Evolutionary conservation across 2,329 filamentous ascomycete genomes (phyloP), one percentile per base, ranked within the genome.

Genomic region (Arthrinium phaeospermum): DNA sequence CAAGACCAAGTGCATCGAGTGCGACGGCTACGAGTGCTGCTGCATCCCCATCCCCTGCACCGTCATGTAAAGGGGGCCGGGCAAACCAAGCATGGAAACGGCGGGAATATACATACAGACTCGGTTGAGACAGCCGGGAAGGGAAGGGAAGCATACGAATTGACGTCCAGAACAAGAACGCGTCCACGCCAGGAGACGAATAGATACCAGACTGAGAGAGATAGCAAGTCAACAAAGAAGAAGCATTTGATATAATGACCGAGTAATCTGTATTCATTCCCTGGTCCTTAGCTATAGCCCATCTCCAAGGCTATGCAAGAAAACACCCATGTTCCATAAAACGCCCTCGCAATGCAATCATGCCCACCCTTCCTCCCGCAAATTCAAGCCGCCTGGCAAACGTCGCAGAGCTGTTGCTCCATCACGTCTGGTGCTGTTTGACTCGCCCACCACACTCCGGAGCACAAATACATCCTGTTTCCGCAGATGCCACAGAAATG

Each of bases 41-140:
- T 90, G 87, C 77, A 87, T 89, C 72, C 84, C 85, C 0, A 84
- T 84, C 71, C 86, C 86, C 30, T 89, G 87, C 74, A 83, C 81
- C 12, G 83, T 89, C 49, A 85, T 89, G 83, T 88, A 78, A 82
- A 47, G 22, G 45, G 45, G 0, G 0, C 4, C 16, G 5, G 19
- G 22, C 7, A 19, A 7, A 22, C 6, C 19, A 47, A 22, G 7
- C 7, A 22, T 5, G 1, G 6, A 47, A 47, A 12, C 12, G 30
- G 30, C 27, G 16, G 19, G 1, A 14, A 34, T 4, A 27, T 14
- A 53, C 24, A 51, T 24, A 51, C 10, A 24, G 8, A 24, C 51
- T 30, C 53, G 16, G 30, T 37, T 61, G 7, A 37, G 30, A 51
- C 44, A 68, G 24, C 64, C 69, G 51, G 71, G 67, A 72, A 70